Base-by-base conservation (phyloP, 139 green algal genomes). In the Ettlia oleoabundans region DNA sequence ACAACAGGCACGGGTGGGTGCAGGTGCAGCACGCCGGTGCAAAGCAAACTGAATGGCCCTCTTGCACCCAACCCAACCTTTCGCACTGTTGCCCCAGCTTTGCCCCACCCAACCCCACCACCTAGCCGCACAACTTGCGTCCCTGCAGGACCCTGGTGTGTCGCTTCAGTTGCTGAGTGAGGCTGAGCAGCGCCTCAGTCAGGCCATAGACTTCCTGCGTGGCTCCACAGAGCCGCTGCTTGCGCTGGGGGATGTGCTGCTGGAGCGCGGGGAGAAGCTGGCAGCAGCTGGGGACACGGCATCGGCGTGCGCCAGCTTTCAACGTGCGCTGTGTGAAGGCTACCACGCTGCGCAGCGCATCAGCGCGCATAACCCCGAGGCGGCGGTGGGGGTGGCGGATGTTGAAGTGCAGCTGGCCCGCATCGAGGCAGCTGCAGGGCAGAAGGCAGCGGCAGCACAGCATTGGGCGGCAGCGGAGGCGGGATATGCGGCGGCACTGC, bases 311-410 rank as follows among this genome's bases (percentile, higher is more conserved):
- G 37, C n/a, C 2, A 13, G 43, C 30, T 58, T 90, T 33, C 52
- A 84, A 13, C 47, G 73, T 6, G 94, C 94, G 0, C 38, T 93
- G 35, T 37, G 82, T 2, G 81, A 95, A 40, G 93, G 93, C 0
- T 97, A 95, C 76, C 40, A 35, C 0, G 86, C 80, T 2, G 92
- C 92, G 18, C 87, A 96, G 82, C 84, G 83, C 8, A 86, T 96
- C 37, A 81, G 84, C 28, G 37, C 67, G 1, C 37, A 35, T 22
- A 75, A 89, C 55, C n/a, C 83, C 8, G 91, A 96, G 52, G 92
- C 91, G n/a, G 78, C 92, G 58, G 74, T 93, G 8, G 88, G 90
- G 1, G 58, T 42, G 13, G 87, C 80, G 0, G 87, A 92, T 41
- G 81, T 64, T 30, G 62, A 87, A 6, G 52, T 87, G 40, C 38